Evolutionary conservation across 176 grass and related monocot species (phyloP).

Genomic region (Chrysopogon serrulatus): DNA sequence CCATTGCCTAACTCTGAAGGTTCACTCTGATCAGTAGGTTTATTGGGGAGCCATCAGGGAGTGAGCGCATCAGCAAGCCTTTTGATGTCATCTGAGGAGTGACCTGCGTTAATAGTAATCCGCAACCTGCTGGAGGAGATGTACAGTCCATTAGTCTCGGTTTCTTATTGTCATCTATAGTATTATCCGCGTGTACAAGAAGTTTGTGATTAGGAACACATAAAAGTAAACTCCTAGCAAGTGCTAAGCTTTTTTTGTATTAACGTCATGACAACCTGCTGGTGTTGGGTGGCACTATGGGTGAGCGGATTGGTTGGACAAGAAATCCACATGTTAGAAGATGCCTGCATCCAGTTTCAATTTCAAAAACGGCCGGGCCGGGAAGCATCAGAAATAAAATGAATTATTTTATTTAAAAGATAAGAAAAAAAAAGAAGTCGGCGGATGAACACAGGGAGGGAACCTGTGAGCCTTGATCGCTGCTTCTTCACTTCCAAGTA

Average conservation of each 20-base stretch:
- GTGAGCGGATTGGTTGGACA: constrained; percentile 72
- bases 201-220: too few species aligned
- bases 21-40: not conserved
- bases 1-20: too few species aligned
- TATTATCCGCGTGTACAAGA: too few species aligned
- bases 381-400: not conserved
- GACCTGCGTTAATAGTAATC: constrained; percentile 66
- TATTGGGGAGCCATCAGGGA: constrained; percentile 44
- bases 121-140: constrained; percentile 42
- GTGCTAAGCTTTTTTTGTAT: too few species aligned
- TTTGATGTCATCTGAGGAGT: constrained; percentile 63
- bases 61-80: constrained; percentile 49
- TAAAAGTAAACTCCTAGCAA: too few species aligned
- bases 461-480: constrained; percentile 77
- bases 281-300: constrained; percentile 70
- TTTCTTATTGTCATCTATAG: too few species aligned
- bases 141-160: not conserved
- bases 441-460: not conserved
- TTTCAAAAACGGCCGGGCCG: not conserved
- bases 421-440: not conserved
- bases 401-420: too few species aligned
- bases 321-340: constrained; percentile 82
- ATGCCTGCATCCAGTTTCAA: constrained; percentile 39
- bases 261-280: too few species aligned
- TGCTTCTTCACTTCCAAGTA: constrained; percentile 67